A percentile compares a stretch with the other conserved stretches of the same genome.
phyloP scores from a whole-genome alignment of 2,329 filamentous ascomycete species.

The Allantophomopsis cytisporea region DNA sequence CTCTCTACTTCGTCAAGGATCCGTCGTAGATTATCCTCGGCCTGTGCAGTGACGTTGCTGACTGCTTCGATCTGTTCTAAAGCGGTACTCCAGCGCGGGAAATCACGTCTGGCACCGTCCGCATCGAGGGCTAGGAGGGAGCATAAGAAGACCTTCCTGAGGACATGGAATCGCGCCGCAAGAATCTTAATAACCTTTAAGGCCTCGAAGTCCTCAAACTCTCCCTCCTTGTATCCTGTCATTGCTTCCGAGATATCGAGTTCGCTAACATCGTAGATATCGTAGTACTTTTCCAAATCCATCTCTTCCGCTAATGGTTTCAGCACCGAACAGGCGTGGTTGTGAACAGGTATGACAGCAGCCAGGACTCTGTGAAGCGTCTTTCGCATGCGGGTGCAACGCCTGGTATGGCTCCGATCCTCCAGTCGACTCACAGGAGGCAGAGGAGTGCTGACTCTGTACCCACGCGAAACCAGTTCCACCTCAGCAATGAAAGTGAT shows the following conservation, averaged over 20 bases:
- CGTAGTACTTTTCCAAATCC: slow-evolving; percentile 84
- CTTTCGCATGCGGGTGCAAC: slow-evolving; percentile 69
- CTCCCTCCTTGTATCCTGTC: slow-evolving; percentile 45
- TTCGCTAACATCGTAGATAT: slow-evolving; percentile 71
- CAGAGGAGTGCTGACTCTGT: slow-evolving; percentile 74
- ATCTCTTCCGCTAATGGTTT: slow-evolving; percentile 64
- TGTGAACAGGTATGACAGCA: slow-evolving; percentile 58
- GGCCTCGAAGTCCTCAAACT: slow-evolving; percentile 66
- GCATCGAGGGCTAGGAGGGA: slow-evolving; percentile 81
- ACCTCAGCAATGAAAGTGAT: slow-evolving; percentile 83
- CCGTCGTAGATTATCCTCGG: slow-evolving; percentile 50
- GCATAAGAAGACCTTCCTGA: slow-evolving; percentile 77
- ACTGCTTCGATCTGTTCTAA: slow-evolving; percentile 61
- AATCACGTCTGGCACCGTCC: slow-evolving; percentile 63
- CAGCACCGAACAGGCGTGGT: slow-evolving; percentile 53
- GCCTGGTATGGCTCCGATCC: slow-evolving; percentile 62
- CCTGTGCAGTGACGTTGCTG: slow-evolving; percentile 43
- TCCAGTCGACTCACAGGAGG: slow-evolving; percentile 90
- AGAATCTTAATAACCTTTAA: slow-evolving; percentile 69
- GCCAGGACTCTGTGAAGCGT: slow-evolving; percentile 58
- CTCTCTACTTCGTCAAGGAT: slow-evolving; percentile 72
- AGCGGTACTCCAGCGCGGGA: slow-evolving; percentile 64
- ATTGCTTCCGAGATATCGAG: slow-evolving; percentile 61
- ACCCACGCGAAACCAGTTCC: slow-evolving; percentile 86
- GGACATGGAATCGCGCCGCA: slow-evolving; percentile 65